These are phyloP conservation scores for Tetrapisispora taiwanensis DNA, from an alignment of 805 yeast species.

Conservation along the genomic window DNA sequence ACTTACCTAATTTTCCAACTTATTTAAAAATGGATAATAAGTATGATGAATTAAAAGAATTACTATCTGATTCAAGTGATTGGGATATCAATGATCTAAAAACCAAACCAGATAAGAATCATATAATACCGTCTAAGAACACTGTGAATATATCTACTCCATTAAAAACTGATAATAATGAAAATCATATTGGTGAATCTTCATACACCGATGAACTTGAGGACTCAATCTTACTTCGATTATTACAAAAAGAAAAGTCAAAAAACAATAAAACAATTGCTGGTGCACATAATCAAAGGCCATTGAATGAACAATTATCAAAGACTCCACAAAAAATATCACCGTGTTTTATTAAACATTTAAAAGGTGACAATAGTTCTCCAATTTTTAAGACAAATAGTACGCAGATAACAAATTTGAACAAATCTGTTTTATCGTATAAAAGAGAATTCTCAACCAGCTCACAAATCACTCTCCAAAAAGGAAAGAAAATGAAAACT, in stretches of 20 bases:
- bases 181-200: neutral
- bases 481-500: neutral
- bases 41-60: constrained; percentile 12
- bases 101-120: too few relatives aligned
- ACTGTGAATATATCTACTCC: neutral
- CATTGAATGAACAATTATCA: neutral
- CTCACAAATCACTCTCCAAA: neutral
- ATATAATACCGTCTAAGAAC: neutral
- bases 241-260: neutral
- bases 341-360: neutral
- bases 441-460: neutral
- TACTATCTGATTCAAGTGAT: constrained; percentile 21
- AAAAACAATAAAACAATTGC: neutral
- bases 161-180: neutral
- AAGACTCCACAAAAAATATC: constrained; percentile 1
- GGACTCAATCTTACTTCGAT: neutral
- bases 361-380: neutral
- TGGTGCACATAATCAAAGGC: neutral
- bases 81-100: constrained; percentile 10
- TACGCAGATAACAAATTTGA: neutral
- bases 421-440: neutral
- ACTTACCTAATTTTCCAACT: neutral
- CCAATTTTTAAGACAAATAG: neutral
- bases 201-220: neutral
- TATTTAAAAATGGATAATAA: neutral